A percentile compares a stretch with the other conserved stretches of the same genome.
These are phyloP conservation scores for Vickermania ingenoplastis DNA, from an alignment of 208 protist genomes.

Conservation along the genomic window DNA sequence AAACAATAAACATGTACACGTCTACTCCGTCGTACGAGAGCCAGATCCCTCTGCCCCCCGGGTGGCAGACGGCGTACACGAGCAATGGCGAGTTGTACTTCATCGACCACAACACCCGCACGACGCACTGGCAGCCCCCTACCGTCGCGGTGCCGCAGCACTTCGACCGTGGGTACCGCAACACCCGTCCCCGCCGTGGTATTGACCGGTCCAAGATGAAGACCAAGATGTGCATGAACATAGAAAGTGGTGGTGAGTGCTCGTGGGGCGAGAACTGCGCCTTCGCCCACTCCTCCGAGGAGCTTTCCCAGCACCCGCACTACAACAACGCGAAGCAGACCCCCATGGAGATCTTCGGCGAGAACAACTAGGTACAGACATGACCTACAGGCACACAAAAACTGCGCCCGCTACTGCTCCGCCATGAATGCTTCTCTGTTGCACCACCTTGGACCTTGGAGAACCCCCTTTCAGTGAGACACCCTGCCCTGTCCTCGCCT, in stretches of 20 bases:
- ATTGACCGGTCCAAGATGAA: constrained; percentile 80
- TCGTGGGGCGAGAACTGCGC: constrained; percentile 78
- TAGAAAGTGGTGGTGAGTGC: constrained; percentile 76
- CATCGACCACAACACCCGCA: constrained; percentile 85
- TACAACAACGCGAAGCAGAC: constrained; percentile 7
- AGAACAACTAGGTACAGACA: constrained; percentile 2
- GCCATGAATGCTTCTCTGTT: too few species aligned
- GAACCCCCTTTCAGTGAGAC: too few species aligned
- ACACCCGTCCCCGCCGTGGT: constrained; percentile 38
- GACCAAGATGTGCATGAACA: constrained; percentile 92
- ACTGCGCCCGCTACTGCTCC: too few species aligned
- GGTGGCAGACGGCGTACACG: constrained; percentile 77
- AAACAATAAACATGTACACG: background rate
- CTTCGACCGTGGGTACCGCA: constrained; percentile 6
- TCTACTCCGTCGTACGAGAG: constrained; percentile 14
- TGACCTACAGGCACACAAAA: background rate
- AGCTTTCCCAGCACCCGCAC: constrained; percentile 36
- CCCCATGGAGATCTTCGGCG: background rate
- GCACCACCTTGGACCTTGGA: too few species aligned
- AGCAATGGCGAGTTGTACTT: constrained; percentile 62
- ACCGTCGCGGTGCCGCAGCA: constrained; percentile 12
- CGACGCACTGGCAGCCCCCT: constrained; percentile 75
- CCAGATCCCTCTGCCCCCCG: constrained; percentile 45
- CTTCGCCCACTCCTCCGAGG: constrained; percentile 76
- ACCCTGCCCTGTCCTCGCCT: too few species aligned